phyloP scores from a whole-genome alignment of 2,329 filamentous ascomycete species.

The Sarocladium kiliense region DNA sequence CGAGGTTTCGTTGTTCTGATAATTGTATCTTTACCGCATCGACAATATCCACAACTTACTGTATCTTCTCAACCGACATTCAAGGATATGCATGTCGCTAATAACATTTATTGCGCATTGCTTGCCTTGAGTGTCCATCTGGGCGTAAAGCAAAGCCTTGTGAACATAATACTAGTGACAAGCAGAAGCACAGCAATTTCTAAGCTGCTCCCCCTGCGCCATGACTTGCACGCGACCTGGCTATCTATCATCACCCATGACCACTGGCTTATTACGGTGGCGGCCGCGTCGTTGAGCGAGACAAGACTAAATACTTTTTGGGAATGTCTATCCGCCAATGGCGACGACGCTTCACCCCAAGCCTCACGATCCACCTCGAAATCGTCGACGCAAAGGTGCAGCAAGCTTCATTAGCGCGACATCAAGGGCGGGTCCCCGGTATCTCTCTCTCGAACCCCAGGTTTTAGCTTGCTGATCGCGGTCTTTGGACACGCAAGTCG shows the following conservation, averaged over 20 bases:
- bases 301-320: background rate
- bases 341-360: background rate
- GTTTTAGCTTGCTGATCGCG: too few relatives aligned
- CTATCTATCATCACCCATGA: background rate
- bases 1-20: conserved; percentile 14
- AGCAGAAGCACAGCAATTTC: too few relatives aligned
- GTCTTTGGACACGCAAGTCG: too few relatives aligned
- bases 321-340: background rate
- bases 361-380: background rate
- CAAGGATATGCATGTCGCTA: too few relatives aligned
- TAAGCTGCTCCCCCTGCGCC: too few relatives aligned
- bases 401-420: background rate
- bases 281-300: background rate
- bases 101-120: too few relatives aligned
- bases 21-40: background rate
- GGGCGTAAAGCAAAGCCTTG: too few relatives aligned
- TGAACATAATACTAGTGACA: too few relatives aligned
- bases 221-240: background rate
- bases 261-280: background rate
- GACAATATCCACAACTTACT: too few relatives aligned
- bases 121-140: too few relatives aligned
- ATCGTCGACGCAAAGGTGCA: too few relatives aligned
- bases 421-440: background rate
- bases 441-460: background rate
- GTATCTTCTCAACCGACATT: too few relatives aligned